Evolutionary conservation across 768 basidiomycete genomes (phyloP).

Genomic region (Russula virescens): DNA sequence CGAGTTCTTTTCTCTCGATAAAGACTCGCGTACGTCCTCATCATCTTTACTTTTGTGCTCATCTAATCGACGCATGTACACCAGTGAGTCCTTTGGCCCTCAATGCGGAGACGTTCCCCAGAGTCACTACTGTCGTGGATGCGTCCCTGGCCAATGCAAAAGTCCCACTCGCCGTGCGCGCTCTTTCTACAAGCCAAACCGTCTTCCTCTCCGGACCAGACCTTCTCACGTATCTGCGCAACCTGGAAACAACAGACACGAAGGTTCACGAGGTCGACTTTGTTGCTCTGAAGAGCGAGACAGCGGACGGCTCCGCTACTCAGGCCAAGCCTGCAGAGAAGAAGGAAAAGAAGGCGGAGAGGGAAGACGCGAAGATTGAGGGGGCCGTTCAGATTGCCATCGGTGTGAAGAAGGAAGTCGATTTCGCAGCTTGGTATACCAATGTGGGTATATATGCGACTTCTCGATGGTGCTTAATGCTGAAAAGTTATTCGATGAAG

Average conservation of each 20-base stretch:
- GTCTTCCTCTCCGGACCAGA: constrained; percentile 77
- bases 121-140: constrained; percentile 72
- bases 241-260: constrained; percentile 57
- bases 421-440: constrained; percentile 93
- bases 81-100: constrained; percentile 81
- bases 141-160: constrained; percentile 66
- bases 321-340: constrained; percentile 34
- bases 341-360: constrained; percentile 40
- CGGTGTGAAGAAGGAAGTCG: constrained; percentile 92
- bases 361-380: constrained; percentile 76
- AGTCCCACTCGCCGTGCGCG: constrained; percentile 68
- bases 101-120: constrained; percentile 56
- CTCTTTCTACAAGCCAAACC: constrained; percentile 62
- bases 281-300: constrained; percentile 47
- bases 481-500: constrained; percentile 37
- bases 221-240: constrained; percentile 63
- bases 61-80: neutral
- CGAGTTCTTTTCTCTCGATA: constrained; percentile 79
- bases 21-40: constrained; percentile 69
- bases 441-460: constrained; percentile 49
- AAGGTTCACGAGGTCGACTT: constrained; percentile 77
- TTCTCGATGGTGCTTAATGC: neutral
- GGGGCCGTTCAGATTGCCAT: constrained; percentile 90
- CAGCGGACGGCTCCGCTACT: constrained; percentile 31
- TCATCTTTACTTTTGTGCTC: neutral